Percentiles rank a stretch among this genome's conserved stretches.
These are phyloP conservation scores for Penicillium macrosclerotiorum DNA, from an alignment of 495 filamentous ascomycete genomes.

Conservation along the genomic window DNA sequence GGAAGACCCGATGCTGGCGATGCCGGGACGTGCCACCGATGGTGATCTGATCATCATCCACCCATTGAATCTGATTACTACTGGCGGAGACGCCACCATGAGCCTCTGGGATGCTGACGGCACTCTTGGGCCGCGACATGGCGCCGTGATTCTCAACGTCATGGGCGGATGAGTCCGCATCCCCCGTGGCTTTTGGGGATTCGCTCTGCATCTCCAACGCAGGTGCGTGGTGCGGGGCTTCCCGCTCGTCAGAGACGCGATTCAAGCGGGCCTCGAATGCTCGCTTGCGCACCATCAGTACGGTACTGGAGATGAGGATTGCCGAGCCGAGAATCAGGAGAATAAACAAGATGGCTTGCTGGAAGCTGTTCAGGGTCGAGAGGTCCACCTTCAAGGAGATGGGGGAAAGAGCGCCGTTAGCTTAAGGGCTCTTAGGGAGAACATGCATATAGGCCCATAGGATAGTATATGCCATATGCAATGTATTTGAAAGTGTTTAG, in stretches of 20 bases:
- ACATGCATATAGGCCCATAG: too few species aligned
- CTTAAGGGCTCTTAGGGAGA: too few species aligned
- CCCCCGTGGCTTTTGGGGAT: not conserved
- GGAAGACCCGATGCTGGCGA: conserved; percentile 42
- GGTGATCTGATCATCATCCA: conserved; percentile 35
- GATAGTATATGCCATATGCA: too few species aligned
- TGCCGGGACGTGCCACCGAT: conserved; percentile 22
- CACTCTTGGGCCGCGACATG: not conserved
- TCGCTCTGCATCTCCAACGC: conserved; percentile 9
- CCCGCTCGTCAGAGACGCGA: conserved; percentile 51
- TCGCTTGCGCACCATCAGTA: conserved; percentile 58
- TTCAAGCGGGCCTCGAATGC: conserved; percentile 69
- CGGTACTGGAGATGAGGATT: conserved; percentile 40
- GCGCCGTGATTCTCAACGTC: not conserved
- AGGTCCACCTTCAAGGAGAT: conserved; percentile 58
- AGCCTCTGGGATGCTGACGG: not conserved
- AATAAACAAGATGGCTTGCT: conserved; percentile 72
- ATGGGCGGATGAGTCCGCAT: conserved; percentile 1
- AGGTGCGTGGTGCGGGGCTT: conserved; percentile 10
- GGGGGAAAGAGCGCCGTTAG: too few species aligned
- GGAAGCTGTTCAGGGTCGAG: conserved; percentile 71
- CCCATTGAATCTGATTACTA: conserved; percentile 19
- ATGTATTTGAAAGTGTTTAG: too few species aligned
- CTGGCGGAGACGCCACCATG: conserved; percentile 3
- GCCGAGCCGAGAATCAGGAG: conserved; percentile 71